These are phyloP conservation scores for Kwoniella sp. DNA, from an alignment of 768 basidiomycete species.

Conservation along the genomic window DNA sequence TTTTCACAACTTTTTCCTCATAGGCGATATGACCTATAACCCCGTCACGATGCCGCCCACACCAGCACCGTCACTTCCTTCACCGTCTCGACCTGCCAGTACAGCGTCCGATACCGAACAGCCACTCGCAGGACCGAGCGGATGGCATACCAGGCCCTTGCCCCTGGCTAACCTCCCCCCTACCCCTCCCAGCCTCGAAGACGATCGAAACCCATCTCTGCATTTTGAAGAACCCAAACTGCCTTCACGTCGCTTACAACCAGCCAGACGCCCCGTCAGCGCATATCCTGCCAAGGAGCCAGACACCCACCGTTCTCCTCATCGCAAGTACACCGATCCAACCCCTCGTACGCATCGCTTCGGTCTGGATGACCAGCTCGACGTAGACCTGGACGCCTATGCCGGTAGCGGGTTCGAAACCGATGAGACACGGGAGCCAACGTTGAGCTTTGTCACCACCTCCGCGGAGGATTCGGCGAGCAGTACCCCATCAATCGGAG, in stretches of 20 bases:
- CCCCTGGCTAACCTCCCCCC: constrained; percentile 15
- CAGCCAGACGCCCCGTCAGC: constrained; percentile 29
- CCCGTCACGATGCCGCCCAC: constrained; percentile 25
- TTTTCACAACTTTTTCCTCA: constrained; percentile 4
- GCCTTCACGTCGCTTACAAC: constrained; percentile 17
- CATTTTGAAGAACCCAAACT: constrained; percentile 22
- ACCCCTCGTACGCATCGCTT: constrained; percentile 11
- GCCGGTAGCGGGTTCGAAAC: constrained; percentile 29
- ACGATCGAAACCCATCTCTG: constrained; percentile 7
- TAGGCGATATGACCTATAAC: constrained; percentile 3
- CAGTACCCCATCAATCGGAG: constrained; percentile 33
- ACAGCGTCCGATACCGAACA: constrained; percentile 5
- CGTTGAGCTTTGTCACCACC: constrained; percentile 23
- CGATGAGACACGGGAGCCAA: constrained; percentile 26
- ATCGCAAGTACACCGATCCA: constrained; percentile 37
- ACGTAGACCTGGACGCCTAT: constrained; percentile 38
- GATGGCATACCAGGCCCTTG: constrained; percentile 7
- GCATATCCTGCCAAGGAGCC: constrained; percentile 22
- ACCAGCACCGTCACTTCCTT: constrained; percentile 28
- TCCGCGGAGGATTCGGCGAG: constrained; percentile 32
- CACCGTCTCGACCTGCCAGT: constrained; percentile 11
- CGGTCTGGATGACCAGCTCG: constrained; percentile 16
- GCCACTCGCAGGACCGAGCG: constrained; percentile 21
- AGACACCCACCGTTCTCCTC: constrained; percentile 11
- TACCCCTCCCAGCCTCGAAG: constrained; percentile 13